A percentile compares a stretch with the other conserved stretches of the same genome.
These are phyloP conservation scores for Lodderomyces theae DNA, from an alignment of 1,139 yeast species.

Conservation along the genomic window DNA sequence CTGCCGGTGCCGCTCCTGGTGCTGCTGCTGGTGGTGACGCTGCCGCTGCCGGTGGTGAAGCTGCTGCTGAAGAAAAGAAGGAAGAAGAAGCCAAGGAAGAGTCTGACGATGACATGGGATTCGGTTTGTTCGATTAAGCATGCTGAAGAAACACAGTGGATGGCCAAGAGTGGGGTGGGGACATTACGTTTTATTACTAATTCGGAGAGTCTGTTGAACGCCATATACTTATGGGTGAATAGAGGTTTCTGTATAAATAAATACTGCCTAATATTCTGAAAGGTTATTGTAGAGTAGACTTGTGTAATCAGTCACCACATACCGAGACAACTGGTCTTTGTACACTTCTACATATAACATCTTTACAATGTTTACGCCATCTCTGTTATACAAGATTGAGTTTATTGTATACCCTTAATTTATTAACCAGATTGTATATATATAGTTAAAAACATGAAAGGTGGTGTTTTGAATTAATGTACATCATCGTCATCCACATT, in stretches of 20 bases:
- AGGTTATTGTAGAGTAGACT: too few relatives aligned
- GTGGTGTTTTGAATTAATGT: conserved; percentile 4
- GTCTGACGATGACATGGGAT: conserved; percentile 76
- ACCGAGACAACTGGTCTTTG: too few relatives aligned
- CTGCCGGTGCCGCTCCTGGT: conserved; percentile 59
- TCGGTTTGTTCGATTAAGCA: conserved; percentile 77
- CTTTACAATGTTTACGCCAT: not conserved
- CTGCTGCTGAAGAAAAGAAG: conserved; percentile 53
- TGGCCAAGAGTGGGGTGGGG: too few relatives aligned
- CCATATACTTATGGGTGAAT: not conserved
- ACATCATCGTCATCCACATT: conserved; percentile 1
- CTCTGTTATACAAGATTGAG: conserved; percentile 4
- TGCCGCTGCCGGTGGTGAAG: conserved; percentile 53
- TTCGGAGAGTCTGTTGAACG: not conserved
- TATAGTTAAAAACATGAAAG: conserved; percentile 4
- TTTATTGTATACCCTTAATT: conserved; percentile 1
- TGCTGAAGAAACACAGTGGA: not conserved
- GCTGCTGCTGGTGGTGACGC: conserved; percentile 57
- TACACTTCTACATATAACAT: not conserved
- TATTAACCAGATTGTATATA: conserved; percentile 3
- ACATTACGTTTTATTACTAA: too few relatives aligned
- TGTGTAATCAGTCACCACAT: too few relatives aligned
- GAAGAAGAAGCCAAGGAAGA: conserved; percentile 59
- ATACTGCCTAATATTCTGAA: too few relatives aligned
- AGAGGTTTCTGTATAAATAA: conserved; percentile 1